These are phyloP conservation scores for Kazachstania martiniae DNA, from an alignment of 805 yeast species.

Conservation along the genomic window DNA sequence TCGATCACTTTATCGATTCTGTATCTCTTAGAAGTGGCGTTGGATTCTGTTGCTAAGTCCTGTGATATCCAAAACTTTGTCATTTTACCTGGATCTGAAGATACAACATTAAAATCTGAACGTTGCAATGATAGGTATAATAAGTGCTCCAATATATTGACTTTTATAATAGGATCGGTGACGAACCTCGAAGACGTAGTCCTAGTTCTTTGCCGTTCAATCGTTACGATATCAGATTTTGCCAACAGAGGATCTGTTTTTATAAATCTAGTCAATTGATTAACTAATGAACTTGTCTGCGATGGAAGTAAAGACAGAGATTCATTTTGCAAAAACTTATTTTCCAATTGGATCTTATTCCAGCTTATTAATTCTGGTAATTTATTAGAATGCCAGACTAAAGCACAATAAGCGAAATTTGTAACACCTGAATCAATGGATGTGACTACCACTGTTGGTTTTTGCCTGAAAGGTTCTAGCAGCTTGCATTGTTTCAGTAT, in stretches of 20 bases:
- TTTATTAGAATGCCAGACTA: conserved; percentile 15
- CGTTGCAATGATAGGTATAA: conserved; percentile 6
- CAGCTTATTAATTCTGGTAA: conserved; percentile 26
- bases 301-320: conserved; percentile 15
- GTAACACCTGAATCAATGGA: conserved; percentile 31
- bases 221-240: conserved; percentile 30
- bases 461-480: conserved; percentile 7
- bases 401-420: conserved; percentile 26
- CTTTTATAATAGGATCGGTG: conserved; percentile 40
- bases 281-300: conserved; percentile 15
- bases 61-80: conserved; percentile 14
- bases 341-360: conserved; percentile 26
- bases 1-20: conserved; percentile 2
- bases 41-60: background rate
- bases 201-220: conserved; percentile 50
- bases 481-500: conserved; percentile 9
- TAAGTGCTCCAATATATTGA: conserved; percentile 41
- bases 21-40: background rate
- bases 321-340: conserved; percentile 5
- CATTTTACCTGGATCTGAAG: conserved; percentile 25
- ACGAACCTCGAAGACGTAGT: conserved; percentile 36
- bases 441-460: no score
- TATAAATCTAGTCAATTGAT: conserved; percentile 3
- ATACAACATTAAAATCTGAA: conserved; percentile 8
- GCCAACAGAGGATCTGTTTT: no score